A percentile compares a stretch with the other conserved stretches of the same genome.
Evolutionary conservation across 192 early-diverging fungal genomes (phyloP).

Genomic region (Gamsiella multidivaricata): DNA sequence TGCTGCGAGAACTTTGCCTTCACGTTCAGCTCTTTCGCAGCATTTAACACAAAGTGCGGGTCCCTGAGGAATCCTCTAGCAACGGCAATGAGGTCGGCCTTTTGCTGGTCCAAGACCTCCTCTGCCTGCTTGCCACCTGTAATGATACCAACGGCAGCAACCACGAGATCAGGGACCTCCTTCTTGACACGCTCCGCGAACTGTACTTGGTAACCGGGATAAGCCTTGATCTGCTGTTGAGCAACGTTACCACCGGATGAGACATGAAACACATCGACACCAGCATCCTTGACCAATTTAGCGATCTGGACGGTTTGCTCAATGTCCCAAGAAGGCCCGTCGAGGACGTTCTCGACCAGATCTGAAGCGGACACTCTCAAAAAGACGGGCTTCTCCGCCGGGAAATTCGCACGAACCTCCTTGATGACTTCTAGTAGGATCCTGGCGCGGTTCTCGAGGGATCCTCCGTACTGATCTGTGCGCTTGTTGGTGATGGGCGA

Average conservation of each 20-base stretch:
- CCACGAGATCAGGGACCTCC: conserved; percentile 62
- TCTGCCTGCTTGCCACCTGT: conserved; percentile 75
- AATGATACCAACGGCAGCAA: conserved; percentile 80
- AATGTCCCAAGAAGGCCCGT: conserved; percentile 70
- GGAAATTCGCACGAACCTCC: conserved; percentile 77
- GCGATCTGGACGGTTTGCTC: conserved; percentile 79
- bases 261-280: conserved; percentile 89
- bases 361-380: conserved; percentile 86
- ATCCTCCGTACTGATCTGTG: conserved; percentile 93
- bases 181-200: conserved; percentile 73
- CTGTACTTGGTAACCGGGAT: conserved; percentile 74
- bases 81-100: conserved; percentile 82
- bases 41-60: conserved; percentile 70
- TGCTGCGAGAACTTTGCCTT: conserved; percentile 72
- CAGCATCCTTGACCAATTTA: conserved; percentile 65
- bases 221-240: conserved; percentile 57
- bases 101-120: conserved; percentile 64
- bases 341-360: conserved; percentile 61
- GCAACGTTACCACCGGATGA: conserved; percentile 80
- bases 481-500: conserved; percentile 85
- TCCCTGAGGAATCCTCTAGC: conserved; percentile 80
- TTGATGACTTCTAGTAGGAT: conserved; percentile 77
- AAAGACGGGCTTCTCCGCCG: conserved; percentile 84
- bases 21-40: conserved; percentile 73
- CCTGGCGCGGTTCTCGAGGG: conserved; percentile 86